Evolutionary conservation across 768 basidiomycete species (phyloP), one percentile per base, ranked within the genome.

Genomic region (Leucosporidium scottii): DNA sequence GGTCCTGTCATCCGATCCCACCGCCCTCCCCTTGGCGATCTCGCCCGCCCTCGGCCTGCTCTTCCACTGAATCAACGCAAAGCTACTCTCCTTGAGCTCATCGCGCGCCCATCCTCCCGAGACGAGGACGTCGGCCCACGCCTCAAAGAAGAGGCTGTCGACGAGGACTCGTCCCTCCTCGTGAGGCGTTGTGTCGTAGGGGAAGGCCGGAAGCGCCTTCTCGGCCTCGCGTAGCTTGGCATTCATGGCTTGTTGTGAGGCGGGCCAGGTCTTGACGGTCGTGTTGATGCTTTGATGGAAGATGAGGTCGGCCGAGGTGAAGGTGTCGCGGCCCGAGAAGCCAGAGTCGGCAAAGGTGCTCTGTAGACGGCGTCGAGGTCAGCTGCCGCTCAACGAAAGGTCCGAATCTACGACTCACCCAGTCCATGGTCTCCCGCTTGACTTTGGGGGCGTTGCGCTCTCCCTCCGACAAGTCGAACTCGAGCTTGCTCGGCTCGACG

Each of bases 391-490:
- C 25, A 21, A 12, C 25, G 15, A 27, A n/a, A 4, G 27, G 9
- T 8, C 15, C n/a, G 13, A 9, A 17, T 3, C 21, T n/a, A 39
- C 9, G n/a, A 58, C 66, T 57, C 25, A 71, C 70, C 75, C 75
- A 76, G 39, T 76, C 75, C 8, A 75, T 59, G 34, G 74, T 69
- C 36, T 74, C 59, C 18, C 63, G 54, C 31, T 67, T 69, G 50
- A 21, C 30, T n/a, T n/a, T 13, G 5, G 86, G 73, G 62, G 84
- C 85, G 76, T 81, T 83, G 69, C 90, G 82, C 30, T 93, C 93
- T 64, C 86, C 83, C 79, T 98, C 96, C 0, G 87, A 93, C 70
- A 97, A 78, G 77, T 98, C 93, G 78, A 99, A 98, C 75, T 91
- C 85, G 39, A 98, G 82, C 78, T 89, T 89, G 78, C 86, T 88